Base-by-base conservation (phyloP, 768 basidiomycete species). In the Tulasnella calospora region DNA sequence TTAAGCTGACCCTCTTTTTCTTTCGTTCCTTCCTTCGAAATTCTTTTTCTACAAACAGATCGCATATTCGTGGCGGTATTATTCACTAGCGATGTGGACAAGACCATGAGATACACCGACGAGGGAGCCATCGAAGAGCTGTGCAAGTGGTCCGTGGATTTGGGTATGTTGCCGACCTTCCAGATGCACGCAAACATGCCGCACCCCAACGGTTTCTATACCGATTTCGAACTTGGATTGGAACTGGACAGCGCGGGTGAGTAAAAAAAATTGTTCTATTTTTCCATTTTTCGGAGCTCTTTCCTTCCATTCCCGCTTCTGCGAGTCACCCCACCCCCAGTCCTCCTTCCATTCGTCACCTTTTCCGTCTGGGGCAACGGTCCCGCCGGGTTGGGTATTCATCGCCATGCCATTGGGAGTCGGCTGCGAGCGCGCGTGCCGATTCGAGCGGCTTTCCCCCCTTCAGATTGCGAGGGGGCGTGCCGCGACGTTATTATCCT, bases 181-280 rank as follows among this genome's bases (percentile, higher is more conserved):
- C 91, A 89, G 82, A 89, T 90, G 80, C 91, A 92, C 80, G 91
- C 92, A 73, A 85, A 84, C n/a, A 82, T 86, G 78, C 87, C 89
- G 13, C 86, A 88, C 61, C 83, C 85, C 51, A 86, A 86, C 72
- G 93, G 93, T 12, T 95, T 94, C 84, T 95, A 93, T 82, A 93
- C 92, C 73, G 93, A 94, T 83, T 95, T 94, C 81, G 93, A 94
- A 83, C 88, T 95, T 3, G 94, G 91, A 10, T 85, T 95, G 79
- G 94, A 94, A 84, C 85, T 95, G 81, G 93, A 95, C 83, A 93
- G 93, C 80, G 93, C 91, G 19, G 80, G 79, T 80, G 51, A 78
- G 79, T 78, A 9, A 40, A 8, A 40, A 8, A 30, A 69, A 3
- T 71, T 71, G 3, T 71, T 71, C 6, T 6, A 35, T 71, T 71